Base-by-base conservation (phyloP, 306 rosid genomes). In the Fragaria ananassa region DNA sequence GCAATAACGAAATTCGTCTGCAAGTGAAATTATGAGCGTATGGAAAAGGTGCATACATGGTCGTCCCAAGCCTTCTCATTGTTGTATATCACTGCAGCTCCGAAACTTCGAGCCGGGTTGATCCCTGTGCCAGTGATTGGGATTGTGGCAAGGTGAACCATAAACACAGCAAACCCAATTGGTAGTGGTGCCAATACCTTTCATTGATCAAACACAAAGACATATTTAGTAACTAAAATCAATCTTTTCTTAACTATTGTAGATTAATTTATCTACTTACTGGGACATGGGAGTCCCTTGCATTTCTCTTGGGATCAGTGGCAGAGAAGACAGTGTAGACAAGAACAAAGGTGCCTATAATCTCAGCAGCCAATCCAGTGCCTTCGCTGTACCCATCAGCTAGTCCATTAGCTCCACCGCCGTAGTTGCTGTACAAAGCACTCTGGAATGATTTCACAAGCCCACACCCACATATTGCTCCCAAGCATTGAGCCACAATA, bases 241-340 rank as follows among this genome's bases (percentile, higher is more conserved):
- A 18, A 1, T 17, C 46, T 11, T 70, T 17, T 17, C 1, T 71
- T 4, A 31, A 19, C 4, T 6, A 27, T 8, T 11, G 11, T 17
- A 18, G 15, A 37, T 9, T n/a, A 41, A 41, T 7, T 41, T 0
- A 41, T 1, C 19, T 31, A 80, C 86, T 39, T 71, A 83, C 86
- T 27, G 86, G 86, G 34, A 86, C 85, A 46, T 86, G 67, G 21
- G 89, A 86, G 27, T 86, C 85, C 51, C 87, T 78, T 2, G 87
- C 89, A 27, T 46, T 86, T 23, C 87, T 72, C 65, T 86, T 83
- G 21, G 89, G 89, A 21, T 86, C 89, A 10, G 87, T 86, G 27
- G 89, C 89, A 14, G 89, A 78, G 81, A 86, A 86, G 68, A 86
- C 89, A 0, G 85, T 86, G 83, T 86, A 86, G 53, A 86, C 87